phyloP scores from a whole-genome alignment of 1,139 yeast genomes.

The Maudiozyma humilis region DNA sequence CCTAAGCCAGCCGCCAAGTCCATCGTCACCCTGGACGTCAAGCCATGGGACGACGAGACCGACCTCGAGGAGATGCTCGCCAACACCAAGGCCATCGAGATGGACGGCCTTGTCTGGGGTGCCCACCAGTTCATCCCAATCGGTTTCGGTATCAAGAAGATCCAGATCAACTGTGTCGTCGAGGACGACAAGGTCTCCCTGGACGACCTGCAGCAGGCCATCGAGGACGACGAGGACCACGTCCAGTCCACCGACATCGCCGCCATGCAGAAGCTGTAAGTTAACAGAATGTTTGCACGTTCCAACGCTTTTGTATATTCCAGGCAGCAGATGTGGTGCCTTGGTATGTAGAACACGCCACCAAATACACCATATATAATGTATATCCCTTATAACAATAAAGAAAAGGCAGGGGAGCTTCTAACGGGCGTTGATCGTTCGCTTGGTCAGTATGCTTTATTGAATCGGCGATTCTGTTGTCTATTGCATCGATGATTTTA shows the following conservation, averaged over 20 bases:
- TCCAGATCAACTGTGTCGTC: constrained; percentile 95
- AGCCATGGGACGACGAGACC: constrained; percentile 99
- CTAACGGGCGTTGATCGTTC: too few species aligned
- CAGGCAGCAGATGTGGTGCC: too few species aligned
- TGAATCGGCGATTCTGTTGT: too few species aligned
- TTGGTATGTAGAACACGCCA: too few species aligned
- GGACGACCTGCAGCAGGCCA: constrained; percentile 74
- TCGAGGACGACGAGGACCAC: constrained; percentile 97
- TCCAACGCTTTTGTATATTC: not conserved
- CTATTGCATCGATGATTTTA: too few species aligned
- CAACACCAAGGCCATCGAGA: constrained; percentile 71
- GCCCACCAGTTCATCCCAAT: constrained; percentile 92
- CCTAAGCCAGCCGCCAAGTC: constrained; percentile 99
- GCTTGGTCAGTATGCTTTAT: too few species aligned
- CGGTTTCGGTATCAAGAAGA: constrained; percentile 99
- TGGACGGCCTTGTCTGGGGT: constrained; percentile 98
- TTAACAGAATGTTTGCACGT: not conserved
- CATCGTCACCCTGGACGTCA: constrained; percentile 89
- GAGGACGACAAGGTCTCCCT: constrained; percentile 94
- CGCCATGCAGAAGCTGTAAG: constrained; percentile 96
- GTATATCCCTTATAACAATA: too few species aligned
- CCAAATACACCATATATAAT: too few species aligned
- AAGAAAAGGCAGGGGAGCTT: too few species aligned
- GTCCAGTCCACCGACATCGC: constrained; percentile 97
- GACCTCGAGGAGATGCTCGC: constrained; percentile 81